Evolutionary conservation across 2,329 filamentous ascomycete genomes (phyloP).

Genomic region (Samsoniella hepiali): DNA sequence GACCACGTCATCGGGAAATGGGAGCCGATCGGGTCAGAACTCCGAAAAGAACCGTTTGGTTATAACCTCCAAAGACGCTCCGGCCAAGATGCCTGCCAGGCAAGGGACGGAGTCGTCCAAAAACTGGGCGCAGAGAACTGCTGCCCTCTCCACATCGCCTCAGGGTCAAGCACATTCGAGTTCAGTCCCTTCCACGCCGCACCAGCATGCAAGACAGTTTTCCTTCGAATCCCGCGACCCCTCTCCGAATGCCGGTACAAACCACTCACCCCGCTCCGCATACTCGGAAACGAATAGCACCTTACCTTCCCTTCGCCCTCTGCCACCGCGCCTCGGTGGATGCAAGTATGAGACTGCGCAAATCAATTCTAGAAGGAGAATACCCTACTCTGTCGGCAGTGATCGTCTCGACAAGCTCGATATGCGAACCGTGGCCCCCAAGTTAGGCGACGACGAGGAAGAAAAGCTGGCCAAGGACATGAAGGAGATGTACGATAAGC

Average conservation of each 20-base stretch:
- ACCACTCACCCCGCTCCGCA: constrained; percentile 83
- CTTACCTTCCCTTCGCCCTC: constrained; percentile 64
- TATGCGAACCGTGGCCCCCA: constrained; percentile 67
- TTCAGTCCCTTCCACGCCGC: constrained; percentile 90
- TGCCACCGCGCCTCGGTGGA: constrained; percentile 55
- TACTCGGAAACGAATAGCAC: constrained; percentile 83
- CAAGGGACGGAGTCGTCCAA: constrained; percentile 34
- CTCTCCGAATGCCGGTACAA: constrained; percentile 72
- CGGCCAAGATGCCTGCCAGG: constrained; percentile 49
- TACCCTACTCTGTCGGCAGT: constrained; percentile 87
- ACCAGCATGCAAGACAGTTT: constrained; percentile 81
- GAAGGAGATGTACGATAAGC: constrained; percentile 75
- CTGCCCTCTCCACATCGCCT: constrained; percentile 28
- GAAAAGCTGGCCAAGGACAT: constrained; percentile 76
- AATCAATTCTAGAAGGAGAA: constrained; percentile 76
- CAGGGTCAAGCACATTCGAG: constrained; percentile 60
- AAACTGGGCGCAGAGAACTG: constrained; percentile 30
- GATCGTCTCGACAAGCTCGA: constrained; percentile 72
- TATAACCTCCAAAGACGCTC: constrained; percentile 56
- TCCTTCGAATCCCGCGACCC: constrained; percentile 74
- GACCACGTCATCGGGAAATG: constrained; percentile 56
- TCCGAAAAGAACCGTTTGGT: constrained; percentile 60
- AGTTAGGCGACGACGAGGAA: constrained; percentile 69
- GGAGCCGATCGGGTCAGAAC: constrained; percentile 58
- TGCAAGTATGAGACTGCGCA: constrained; percentile 90